These are phyloP conservation scores for Calocybe gambosa DNA, from an alignment of 1,284 basidiomycete species.

Conservation along the genomic window DNA sequence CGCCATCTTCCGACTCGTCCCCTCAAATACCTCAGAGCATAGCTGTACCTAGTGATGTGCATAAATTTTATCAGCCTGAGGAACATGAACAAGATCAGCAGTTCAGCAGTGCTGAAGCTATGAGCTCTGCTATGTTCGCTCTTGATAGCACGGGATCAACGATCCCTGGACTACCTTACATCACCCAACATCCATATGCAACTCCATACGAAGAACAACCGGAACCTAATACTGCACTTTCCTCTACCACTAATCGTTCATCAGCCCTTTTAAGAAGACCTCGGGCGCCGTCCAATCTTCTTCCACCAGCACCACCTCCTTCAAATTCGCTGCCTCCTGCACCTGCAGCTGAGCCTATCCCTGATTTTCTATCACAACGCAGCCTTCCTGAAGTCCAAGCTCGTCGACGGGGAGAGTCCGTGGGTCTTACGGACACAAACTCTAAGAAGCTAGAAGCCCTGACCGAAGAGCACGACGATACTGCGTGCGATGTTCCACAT, in stretches of 20 bases:
- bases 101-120: slow-evolving; percentile 38
- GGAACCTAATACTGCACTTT: slow-evolving; percentile 11
- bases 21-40: slow-evolving; percentile 34
- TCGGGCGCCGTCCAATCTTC: slow-evolving; percentile 54
- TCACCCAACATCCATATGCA: slow-evolving; percentile 40
- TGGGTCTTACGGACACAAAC: slow-evolving; percentile 47
- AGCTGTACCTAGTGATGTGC: slow-evolving; percentile 28
- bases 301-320: slow-evolving; percentile 63
- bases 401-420: slow-evolving; percentile 41
- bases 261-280: slow-evolving; percentile 32
- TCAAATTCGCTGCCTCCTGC: slow-evolving; percentile 56
- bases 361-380: slow-evolving; percentile 23
- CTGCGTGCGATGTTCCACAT: slow-evolving; percentile 14
- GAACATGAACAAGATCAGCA: slow-evolving; percentile 26
- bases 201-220: slow-evolving; percentile 27
- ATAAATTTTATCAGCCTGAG: slow-evolving; percentile 25
- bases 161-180: slow-evolving; percentile 24
- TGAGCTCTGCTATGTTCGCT: slow-evolving; percentile 40
- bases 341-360: slow-evolving; percentile 31
- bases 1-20: slow-evolving; percentile 49
- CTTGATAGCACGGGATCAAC: slow-evolving; percentile 35
- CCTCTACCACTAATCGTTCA: slow-evolving; percentile 15
- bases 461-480: slow-evolving; percentile 47
- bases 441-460: slow-evolving; percentile 56
- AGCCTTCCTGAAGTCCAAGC: slow-evolving; percentile 29